A percentile compares a stretch with the other conserved stretches of the same genome.
phyloP scores from a whole-genome alignment of 75 land plant genomes.

The Pseudotsuga menziesii region DNA sequence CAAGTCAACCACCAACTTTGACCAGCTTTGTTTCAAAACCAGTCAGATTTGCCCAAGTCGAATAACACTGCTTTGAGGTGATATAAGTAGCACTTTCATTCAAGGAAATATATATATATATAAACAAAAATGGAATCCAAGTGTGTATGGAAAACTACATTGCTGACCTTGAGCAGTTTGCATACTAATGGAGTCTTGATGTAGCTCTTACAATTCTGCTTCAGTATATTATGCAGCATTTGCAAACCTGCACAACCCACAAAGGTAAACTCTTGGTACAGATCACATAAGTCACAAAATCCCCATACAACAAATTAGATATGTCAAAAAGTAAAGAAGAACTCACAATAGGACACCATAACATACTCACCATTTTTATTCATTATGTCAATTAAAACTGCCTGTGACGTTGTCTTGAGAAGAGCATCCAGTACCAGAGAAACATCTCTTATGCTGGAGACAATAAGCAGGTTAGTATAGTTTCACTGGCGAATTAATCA shows the following conservation, averaged over 20 bases:
- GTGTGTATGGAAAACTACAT: too few relatives aligned
- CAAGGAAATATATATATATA: too few relatives aligned
- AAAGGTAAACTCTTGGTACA: neutral
- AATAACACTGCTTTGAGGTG: too few relatives aligned
- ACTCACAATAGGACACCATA: neutral
- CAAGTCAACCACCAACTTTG: too few relatives aligned
- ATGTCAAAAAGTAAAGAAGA: neutral
- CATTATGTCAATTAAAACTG: slow-evolving; percentile 66
- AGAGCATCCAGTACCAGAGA: slow-evolving; percentile 92
- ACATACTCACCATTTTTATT: slow-evolving; percentile 70
- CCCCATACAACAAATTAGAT: neutral
- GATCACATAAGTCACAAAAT: neutral
- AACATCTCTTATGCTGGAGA: slow-evolving; percentile 69
- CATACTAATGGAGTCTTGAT: slow-evolving; percentile 69
- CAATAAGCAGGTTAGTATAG: neutral
- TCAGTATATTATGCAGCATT: slow-evolving; percentile 73
- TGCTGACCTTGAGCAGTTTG: slow-evolving; percentile 66
- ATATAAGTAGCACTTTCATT: too few relatives aligned
- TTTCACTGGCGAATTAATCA: neutral
- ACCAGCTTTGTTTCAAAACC: too few relatives aligned
- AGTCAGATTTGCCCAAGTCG: too few relatives aligned
- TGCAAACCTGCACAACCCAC: slow-evolving; percentile 47
- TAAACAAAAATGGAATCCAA: too few relatives aligned
- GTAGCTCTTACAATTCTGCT: slow-evolving; percentile 62
- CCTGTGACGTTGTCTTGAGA: slow-evolving; percentile 70